Percentiles rank a stretch among this genome's conserved stretches.
phyloP scores from a whole-genome alignment of 1,284 basidiomycete genomes.

The Ustilago xerochloae region DNA sequence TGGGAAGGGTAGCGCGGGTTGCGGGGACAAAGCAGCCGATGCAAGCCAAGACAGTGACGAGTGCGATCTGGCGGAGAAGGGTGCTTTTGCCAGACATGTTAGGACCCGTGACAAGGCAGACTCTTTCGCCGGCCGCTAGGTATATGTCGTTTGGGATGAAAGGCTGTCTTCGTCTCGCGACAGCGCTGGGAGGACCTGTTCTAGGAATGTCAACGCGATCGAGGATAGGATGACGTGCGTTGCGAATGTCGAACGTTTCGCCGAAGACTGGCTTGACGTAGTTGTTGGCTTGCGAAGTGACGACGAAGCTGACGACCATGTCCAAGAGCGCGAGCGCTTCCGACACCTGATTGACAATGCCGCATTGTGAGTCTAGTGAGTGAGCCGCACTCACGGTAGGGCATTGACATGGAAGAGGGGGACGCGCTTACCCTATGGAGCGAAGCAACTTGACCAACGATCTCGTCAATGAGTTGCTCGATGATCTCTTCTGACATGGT shows the following conservation, averaged over 20 bases:
- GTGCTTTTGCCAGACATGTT: constrained; percentile 84
- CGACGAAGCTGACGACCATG: constrained; percentile 50
- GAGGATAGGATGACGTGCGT: constrained; percentile 73
- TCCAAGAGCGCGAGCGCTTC: constrained; percentile 59
- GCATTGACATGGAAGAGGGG: background rate
- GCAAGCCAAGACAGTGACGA: constrained; percentile 85
- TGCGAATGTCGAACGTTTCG: constrained; percentile 62
- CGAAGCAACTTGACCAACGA: constrained; percentile 32
- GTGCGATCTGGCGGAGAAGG: constrained; percentile 85
- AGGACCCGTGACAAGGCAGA: constrained; percentile 70
- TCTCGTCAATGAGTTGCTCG: constrained; percentile 39
- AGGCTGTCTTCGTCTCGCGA: constrained; percentile 10
- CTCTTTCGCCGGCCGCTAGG: constrained; percentile 36
- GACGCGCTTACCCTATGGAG: constrained; percentile 49
- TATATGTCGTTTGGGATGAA: constrained; percentile 46
- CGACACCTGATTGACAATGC: constrained; percentile 34
- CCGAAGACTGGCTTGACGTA: constrained; percentile 53
- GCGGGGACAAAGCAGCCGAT: constrained; percentile 76
- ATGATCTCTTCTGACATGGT: constrained; percentile 76
- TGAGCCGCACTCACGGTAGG: background rate
- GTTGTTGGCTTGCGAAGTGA: constrained; percentile 26
- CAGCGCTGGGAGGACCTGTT: background rate
- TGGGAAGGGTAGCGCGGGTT: constrained; percentile 69
- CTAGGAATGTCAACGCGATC: constrained; percentile 76
- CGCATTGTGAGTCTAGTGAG: background rate